Conservation (phyloP, 257 asterid species). For the Ajuga chamaepitys region DNA sequence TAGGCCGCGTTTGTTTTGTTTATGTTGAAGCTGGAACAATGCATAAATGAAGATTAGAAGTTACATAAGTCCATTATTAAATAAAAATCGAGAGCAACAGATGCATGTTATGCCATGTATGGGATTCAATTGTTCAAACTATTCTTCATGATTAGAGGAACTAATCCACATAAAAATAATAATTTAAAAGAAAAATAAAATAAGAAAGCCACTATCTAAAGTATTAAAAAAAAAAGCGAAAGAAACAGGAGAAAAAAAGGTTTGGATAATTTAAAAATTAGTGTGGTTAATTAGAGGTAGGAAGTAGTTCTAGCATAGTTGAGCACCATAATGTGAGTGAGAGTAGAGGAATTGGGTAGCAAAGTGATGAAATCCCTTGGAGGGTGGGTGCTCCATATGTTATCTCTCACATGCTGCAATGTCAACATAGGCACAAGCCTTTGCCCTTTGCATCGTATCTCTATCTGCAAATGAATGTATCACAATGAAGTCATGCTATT, state of each 20-base stretch:
- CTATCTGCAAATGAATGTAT: constrained; percentile 46
- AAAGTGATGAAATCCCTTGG: constrained; percentile 47
- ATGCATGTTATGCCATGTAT: constrained; percentile 3
- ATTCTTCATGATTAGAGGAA: constrained; percentile 19
- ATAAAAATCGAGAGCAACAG: constrained; percentile 13
- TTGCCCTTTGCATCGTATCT: constrained; percentile 81
- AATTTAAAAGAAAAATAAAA: neutral
- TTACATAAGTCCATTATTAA: neutral
- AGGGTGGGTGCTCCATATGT: constrained; percentile 44
- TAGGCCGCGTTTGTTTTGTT: neutral
- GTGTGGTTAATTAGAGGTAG: constrained; percentile 18
- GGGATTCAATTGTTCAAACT: constrained; percentile 21
- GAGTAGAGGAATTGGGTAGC: constrained; percentile 52
- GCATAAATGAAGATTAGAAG: neutral
- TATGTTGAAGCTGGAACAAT: no score
- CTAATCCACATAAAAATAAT: constrained; percentile 19
- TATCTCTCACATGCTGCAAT: constrained; percentile 83
- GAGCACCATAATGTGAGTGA: constrained; percentile 66
- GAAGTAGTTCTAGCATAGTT: constrained; percentile 47
- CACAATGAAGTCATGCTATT: constrained; percentile 24
- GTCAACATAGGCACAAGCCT: constrained; percentile 53
- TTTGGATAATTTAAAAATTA: constrained; percentile 19
- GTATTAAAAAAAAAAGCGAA: neutral
- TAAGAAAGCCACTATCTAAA: constrained; percentile 20
- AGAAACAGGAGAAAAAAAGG: neutral